Evolutionary conservation across 805 yeast genomes (phyloP), one percentile per base, ranked within the genome.

Genomic region (Phaffomyces antillensis): DNA sequence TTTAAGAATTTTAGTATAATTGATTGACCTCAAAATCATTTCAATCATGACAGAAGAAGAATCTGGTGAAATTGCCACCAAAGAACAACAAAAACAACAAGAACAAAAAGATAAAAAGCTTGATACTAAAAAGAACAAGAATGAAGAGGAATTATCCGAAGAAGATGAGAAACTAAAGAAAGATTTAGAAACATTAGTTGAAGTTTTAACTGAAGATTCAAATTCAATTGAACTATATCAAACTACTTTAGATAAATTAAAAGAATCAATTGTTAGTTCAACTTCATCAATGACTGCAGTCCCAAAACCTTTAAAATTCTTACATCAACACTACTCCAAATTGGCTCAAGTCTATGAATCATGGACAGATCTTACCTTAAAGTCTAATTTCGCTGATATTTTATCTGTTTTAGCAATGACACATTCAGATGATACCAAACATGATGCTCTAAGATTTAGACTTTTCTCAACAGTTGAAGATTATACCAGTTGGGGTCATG

Each of bases 281-380:
- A 93, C 99, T 3, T 86, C 96, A 34, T 90, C 97, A 9, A 93
- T 93, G 97, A 93, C 99, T 2, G 99, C 99, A 3, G 99, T 93
- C 42, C 99, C 99, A 34, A 93, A 93, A 66, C 99, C 99, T 6
- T 77, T 93, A 67, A 95, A 93, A 70, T 93, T 93, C 62, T 74
- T 93, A 52, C 80, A 96, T 59, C 96, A 97, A 8, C 86, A 81
- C 59, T 93, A 83, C 61, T 81, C 83, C 18, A 58, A 72, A n/a
- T 71, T 93, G 57, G 77, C 78, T 31, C 74, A 70, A 44, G 66
- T 86, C 35, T 85, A 83, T 63, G 81, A 76, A 33, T 69, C 71
- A 32, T 88, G 96, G 96, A 65, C 71, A 12, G 68, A 71, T 42
- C 56, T 61, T 4, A 58, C 59, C 6, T 66, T 78, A 45, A 76